Conservation (phyloP, 1,139 yeast genomes). For the Pichiaceae sp. region DNA sequence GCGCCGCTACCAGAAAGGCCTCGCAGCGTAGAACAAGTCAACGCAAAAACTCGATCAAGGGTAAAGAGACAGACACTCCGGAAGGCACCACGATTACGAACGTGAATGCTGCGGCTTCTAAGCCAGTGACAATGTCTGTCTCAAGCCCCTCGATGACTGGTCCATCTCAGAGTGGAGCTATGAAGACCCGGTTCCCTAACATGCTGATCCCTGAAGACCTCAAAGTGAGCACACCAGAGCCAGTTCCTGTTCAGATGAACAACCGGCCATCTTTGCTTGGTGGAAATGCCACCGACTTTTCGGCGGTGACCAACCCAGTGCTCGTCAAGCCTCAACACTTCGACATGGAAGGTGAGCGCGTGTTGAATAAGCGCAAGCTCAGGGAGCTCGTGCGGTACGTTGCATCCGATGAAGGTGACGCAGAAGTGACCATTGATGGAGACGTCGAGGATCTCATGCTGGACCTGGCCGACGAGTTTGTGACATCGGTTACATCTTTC, state of each 20-base stretch:
- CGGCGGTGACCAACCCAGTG: constrained; percentile 67
- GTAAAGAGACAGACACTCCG: constrained; percentile 7
- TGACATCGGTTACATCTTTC: constrained; percentile 80
- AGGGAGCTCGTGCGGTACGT: constrained; percentile 78
- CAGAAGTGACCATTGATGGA: constrained; percentile 87
- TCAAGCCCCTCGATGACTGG: constrained; percentile 14
- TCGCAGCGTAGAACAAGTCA: neutral
- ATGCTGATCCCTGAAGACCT: constrained; percentile 66
- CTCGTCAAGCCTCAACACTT: constrained; percentile 68
- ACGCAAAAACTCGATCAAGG: constrained; percentile 3
- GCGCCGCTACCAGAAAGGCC: neutral
- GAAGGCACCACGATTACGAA: constrained; percentile 10
- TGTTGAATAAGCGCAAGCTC: constrained; percentile 79
- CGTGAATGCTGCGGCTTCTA: constrained; percentile 15
- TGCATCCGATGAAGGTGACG: constrained; percentile 79
- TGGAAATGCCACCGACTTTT: constrained; percentile 70
- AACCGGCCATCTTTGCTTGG: constrained; percentile 79
- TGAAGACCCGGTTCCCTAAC: constrained; percentile 58
- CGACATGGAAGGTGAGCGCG: constrained; percentile 77
- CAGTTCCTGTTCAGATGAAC: constrained; percentile 48
- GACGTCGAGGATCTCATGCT: constrained; percentile 88
- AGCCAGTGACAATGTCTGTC: constrained; percentile 8
- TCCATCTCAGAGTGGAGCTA: constrained; percentile 27
- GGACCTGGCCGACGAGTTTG: constrained; percentile 94
- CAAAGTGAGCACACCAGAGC: constrained; percentile 54